Base-by-base conservation (phyloP, 106 monocot genomes). In the Hemerocallis citrina region DNA sequence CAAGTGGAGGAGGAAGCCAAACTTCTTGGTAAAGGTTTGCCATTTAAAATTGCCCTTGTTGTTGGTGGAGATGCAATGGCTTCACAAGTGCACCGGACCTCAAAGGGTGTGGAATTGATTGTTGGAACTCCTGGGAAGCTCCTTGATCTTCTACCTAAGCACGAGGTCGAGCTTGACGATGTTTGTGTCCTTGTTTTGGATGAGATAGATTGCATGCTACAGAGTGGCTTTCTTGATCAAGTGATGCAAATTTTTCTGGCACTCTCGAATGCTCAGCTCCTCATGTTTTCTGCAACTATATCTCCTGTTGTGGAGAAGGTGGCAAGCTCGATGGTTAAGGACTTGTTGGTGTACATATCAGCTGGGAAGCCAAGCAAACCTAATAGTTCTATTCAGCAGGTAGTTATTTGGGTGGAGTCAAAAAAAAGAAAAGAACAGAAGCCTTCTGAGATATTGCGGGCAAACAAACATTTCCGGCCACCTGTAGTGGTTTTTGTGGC, bases 371-470 rank as follows among this genome's bases (percentile, higher is more conserved):
- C 79, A 50, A 73, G 58, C 35, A 71, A 28, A 39, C 73, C 84
- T 1, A 79, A 31, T 55, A 75, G 72, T 68, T 78, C 83, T 27
- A 81, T 92, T 22, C 79, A 79, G 50, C 85, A 93, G 34, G 68
- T 84, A 8, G 80, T 74, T 52, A 92, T 92, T 59, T 92, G 92
- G 92, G 87, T 87, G 19, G 93, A 85, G 23, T 74, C 85, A 44
- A 93, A 88, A 55, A 65, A 77, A 27, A 93, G 85, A 57, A 90
- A 93, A 60, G 88, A 93, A 44, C 59, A 77, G 60, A 93, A 93
- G 65, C 79, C 88, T 44, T 88, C 82, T 71, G 88, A 88, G 49
- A 85, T 93, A 61, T 66, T 93, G 69, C 72, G 27, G 37, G 88
- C 88, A 45, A 72, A 81, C 35, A 63, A 75, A n/a, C 88, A 93